phyloP scores from a whole-genome alignment of 2,329 filamentous ascomycete species.

The Cladosporium sp. region DNA sequence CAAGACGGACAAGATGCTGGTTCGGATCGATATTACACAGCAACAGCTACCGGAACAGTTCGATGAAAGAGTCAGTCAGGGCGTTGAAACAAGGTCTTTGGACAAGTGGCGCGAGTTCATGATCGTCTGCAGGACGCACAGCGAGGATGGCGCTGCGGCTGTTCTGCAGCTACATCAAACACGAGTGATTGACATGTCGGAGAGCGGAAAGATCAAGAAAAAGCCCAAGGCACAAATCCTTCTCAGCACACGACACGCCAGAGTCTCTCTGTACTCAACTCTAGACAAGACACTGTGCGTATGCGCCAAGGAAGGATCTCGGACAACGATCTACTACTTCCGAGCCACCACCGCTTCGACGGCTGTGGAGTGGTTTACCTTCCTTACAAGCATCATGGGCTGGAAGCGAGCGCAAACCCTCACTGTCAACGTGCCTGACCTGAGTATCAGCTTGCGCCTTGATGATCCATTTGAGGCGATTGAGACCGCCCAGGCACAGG shows the following conservation, averaged over 20 bases:
- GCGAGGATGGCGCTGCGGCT: constrained; percentile 52
- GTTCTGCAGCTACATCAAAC: constrained; percentile 40
- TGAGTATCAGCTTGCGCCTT: constrained; percentile 60
- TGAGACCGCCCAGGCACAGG: constrained; percentile 44
- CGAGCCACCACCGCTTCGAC: constrained; percentile 62
- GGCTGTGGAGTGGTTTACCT: constrained; percentile 70
- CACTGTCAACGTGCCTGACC: constrained; percentile 64
- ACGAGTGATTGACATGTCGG: constrained; percentile 55
- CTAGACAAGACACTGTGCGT: constrained; percentile 68
- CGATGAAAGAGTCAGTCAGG: constrained; percentile 63
- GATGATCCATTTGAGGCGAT: constrained; percentile 61
- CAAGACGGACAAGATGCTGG: constrained; percentile 69
- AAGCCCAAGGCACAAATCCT: constrained; percentile 60
- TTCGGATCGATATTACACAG: constrained; percentile 58
- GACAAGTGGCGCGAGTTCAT: constrained; percentile 69
- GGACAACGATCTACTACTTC: constrained; percentile 64
- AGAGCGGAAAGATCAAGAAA: constrained; percentile 55
- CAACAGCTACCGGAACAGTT: constrained; percentile 60
- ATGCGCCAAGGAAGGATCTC: constrained; percentile 57
- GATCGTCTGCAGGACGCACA: constrained; percentile 61
- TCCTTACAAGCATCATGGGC: constrained; percentile 62
- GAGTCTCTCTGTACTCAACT: constrained; percentile 65
- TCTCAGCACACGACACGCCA: constrained; percentile 55
- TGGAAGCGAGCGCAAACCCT: constrained; percentile 59
- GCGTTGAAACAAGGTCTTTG: constrained; percentile 58